Evolutionary conservation across 2,329 filamentous ascomycete species (phyloP).

Genomic region (Calcarisporium arbuscula): DNA sequence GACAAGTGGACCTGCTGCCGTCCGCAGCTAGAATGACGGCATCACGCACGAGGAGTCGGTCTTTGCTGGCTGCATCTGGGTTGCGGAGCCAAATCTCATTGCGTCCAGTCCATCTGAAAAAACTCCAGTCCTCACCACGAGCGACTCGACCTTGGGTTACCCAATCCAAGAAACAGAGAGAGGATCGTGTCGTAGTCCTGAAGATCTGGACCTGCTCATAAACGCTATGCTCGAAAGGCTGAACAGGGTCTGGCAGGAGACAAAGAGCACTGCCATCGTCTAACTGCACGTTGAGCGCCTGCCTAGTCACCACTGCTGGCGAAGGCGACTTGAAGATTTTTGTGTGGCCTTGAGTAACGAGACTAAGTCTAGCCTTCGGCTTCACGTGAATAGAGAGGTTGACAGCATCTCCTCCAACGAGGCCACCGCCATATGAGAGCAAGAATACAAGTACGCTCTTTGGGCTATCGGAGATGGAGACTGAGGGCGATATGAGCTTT

Average conservation of each 20-base stretch:
- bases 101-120: constrained; percentile 69
- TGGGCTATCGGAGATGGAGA: constrained; percentile 53
- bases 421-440: constrained; percentile 87
- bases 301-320: constrained; percentile 48
- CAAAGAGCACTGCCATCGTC: constrained; percentile 49
- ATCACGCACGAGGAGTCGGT: constrained; percentile 74
- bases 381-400: constrained; percentile 64
- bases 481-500: constrained; percentile 80
- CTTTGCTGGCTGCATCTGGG: constrained; percentile 25
- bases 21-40: constrained; percentile 67
- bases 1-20: constrained; percentile 30
- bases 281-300: constrained; percentile 47
- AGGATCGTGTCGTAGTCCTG: constrained; percentile 47
- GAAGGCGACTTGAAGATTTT: constrained; percentile 84
- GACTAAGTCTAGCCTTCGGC: constrained; percentile 56
- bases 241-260: constrained; percentile 82
- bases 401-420: constrained; percentile 82
- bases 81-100: constrained; percentile 73
- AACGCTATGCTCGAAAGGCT: constrained; percentile 77
- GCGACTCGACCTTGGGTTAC: constrained; percentile 82
- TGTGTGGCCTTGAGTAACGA: constrained; percentile 74
- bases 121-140: constrained; percentile 82
- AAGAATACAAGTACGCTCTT: constrained; percentile 77
- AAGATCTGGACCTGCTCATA: constrained; percentile 85
- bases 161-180: constrained; percentile 86